A percentile compares a stretch with the other conserved stretches of the same genome.
phyloP scores from a whole-genome alignment of 306 rosid genomes.

The Elaeagnus macrophylla region DNA sequence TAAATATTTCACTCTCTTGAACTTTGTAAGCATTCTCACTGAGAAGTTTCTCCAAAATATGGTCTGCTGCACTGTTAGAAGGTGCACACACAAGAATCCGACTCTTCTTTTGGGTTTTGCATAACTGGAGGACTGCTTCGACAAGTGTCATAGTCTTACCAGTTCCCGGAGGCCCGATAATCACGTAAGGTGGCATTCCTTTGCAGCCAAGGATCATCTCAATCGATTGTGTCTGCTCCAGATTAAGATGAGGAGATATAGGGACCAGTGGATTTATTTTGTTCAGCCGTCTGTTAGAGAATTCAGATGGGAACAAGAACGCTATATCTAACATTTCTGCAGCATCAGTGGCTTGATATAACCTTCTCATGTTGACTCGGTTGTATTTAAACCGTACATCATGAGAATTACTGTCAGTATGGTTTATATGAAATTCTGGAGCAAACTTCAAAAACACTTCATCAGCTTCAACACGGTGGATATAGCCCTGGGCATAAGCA shows the following conservation, averaged over 20 bases:
- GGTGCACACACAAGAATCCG: conserved; percentile 82
- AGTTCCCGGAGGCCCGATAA: conserved; percentile 89
- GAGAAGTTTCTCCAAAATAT: conserved; percentile 61
- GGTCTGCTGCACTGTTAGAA: conserved; percentile 86
- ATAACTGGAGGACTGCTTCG: conserved; percentile 75
- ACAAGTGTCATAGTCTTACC: conserved; percentile 79
- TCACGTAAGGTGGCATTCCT: conserved; percentile 76
- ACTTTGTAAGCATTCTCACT: conserved; percentile 26
- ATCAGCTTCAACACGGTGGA: conserved; percentile 81
- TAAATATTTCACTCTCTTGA: conserved; percentile 50
- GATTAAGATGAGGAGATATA: conserved; percentile 45
- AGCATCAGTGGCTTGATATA: conserved; percentile 64
- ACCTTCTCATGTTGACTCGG: conserved; percentile 67
- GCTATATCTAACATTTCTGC: conserved; percentile 33
- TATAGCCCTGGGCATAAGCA: conserved; percentile 48
- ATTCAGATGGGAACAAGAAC: conserved; percentile 53
- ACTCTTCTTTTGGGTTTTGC: conserved; percentile 29
- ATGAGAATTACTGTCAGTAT: conserved; percentile 43
- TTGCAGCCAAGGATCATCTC: conserved; percentile 73
- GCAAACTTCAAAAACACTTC: conserved; percentile 60
- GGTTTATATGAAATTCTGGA: conserved; percentile 35
- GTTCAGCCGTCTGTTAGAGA: conserved; percentile 37
- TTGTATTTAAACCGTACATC: conserved; percentile 61
- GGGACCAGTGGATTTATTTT: conserved; percentile 39
- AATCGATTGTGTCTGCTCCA: conserved; percentile 51